Evolutionary conservation across 768 basidiomycete species (phyloP), one percentile per base, ranked within the genome.

Genomic region (Strobilomyces dryophilus): DNA sequence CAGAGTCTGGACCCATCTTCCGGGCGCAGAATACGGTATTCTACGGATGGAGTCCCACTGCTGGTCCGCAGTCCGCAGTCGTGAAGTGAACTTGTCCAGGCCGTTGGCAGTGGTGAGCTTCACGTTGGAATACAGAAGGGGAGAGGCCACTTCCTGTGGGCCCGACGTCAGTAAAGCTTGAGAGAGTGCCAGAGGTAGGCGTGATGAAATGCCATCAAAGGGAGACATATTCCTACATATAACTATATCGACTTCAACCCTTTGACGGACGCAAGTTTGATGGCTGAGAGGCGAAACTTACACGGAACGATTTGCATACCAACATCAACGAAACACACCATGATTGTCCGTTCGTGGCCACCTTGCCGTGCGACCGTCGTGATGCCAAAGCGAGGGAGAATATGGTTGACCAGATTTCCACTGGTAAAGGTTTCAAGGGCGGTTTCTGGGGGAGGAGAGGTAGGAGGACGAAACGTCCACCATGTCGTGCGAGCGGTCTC

Each of bases 41-140:
- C 93, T 80, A 47, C 89, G 82, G 52, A 95, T 83, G 41, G 90
- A 89, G 61, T 93, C 91, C 93, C 93, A 95, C 63, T 79, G 80
- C 59, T 81, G 77, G 56, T 95, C 92, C 8, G 85, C 84, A 29
- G 65, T 60, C 53, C 76, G 71, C 2, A 95, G 76, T 21, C 73
- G 74, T n/a, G 71, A 54, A n/a, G 79, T 73, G 59, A 93, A 85
- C 54, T 73, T 76, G 51, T 79, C 76, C 39, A 92, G 73, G 6
- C 74, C 64, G 12, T 64, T 50, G 11, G 80, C 60, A 18, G 74
- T 72, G 6, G 64, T 62, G 29, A 89, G 67, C 27, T 66, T 66
- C 24, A 87, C 75, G 29, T 69, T 70, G n/a, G 79, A 70, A 63
- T 88, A 91, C 47, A 89, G 70, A 35, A 89, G 65, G 0, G 90